These are phyloP conservation scores for Fusarium phyllophilum DNA, from an alignment of 2,329 filamentous ascomycete genomes.

Conservation along the genomic window DNA sequence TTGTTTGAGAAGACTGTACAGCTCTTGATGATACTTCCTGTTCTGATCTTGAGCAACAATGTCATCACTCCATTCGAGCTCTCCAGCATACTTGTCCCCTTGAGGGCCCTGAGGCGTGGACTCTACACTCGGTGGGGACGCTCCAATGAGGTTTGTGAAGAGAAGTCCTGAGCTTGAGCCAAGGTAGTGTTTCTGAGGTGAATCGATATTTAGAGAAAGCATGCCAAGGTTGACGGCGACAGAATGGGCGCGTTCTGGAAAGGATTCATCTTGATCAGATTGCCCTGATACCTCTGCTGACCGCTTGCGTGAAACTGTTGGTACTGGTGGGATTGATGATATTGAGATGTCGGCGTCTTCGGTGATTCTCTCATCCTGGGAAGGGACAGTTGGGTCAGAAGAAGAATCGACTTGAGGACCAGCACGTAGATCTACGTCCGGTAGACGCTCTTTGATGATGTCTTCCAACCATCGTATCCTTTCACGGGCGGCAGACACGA, in stretches of 20 bases:
- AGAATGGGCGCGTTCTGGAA: constrained; percentile 35
- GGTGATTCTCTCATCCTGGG: constrained; percentile 5
- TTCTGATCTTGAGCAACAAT: not conserved
- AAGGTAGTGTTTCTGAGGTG: not conserved
- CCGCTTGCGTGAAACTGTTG: constrained; percentile 17
- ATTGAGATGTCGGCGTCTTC: not conserved
- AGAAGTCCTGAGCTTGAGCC: not conserved
- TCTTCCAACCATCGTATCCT: constrained; percentile 29
- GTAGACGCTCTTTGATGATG: constrained; percentile 11
- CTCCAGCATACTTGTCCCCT: not conserved
- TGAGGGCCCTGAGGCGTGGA: not conserved
- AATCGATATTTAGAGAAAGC: constrained; percentile 51
- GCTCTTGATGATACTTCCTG: not conserved
- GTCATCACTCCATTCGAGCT: not conserved
- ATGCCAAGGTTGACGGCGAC: constrained; percentile 51
- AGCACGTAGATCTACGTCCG: constrained; percentile 13
- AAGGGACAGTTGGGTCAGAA: not conserved
- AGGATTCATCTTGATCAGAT: constrained; percentile 20
- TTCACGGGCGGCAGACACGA: constrained; percentile 8
- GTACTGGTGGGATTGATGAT: constrained; percentile 21
- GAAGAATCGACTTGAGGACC: constrained; percentile 10
- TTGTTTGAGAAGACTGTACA: not conserved
- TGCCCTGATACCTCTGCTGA: constrained; percentile 28
- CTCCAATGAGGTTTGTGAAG: not conserved
- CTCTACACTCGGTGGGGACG: not conserved